Evolutionary conservation across 1,139 yeast species (phyloP).

Genomic region (Meyerozyma carpophila): DNA sequence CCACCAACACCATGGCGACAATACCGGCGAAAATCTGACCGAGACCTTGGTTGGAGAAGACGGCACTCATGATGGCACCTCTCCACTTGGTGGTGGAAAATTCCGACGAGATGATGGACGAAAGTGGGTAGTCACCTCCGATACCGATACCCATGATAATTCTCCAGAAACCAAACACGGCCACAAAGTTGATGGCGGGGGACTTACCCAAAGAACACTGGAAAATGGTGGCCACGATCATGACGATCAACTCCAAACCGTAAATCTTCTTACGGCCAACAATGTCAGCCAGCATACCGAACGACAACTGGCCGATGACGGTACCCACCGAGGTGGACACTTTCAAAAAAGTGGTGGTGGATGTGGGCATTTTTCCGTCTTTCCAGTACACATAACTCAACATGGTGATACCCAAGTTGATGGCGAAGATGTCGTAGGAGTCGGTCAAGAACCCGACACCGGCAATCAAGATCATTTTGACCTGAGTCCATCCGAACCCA

Average conservation of each 20-base stretch:
- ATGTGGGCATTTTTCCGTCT: conserved; percentile 51
- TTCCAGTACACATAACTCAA: conserved; percentile 68
- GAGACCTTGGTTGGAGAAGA: conserved; percentile 88
- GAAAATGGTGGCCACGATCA: conserved; percentile 73
- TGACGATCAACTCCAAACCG: conserved; percentile 81
- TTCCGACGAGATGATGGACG: conserved; percentile 87
- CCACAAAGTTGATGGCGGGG: conserved; percentile 66
- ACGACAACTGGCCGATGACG: conserved; percentile 83
- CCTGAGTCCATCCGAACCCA: conserved; percentile 81
- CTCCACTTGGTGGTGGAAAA: conserved; percentile 90
- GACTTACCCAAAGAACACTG: conserved; percentile 70
- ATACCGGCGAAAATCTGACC: conserved; percentile 87
- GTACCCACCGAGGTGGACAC: conserved; percentile 93
- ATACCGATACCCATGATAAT: conserved; percentile 93
- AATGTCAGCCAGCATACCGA: conserved; percentile 80
- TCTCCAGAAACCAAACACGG: conserved; percentile 70
- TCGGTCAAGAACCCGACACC: conserved; percentile 95
- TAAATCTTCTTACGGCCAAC: conserved; percentile 85
- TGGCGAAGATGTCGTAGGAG: conserved; percentile 88
- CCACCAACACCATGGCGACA: conserved; percentile 66
- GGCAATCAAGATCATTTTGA: conserved; percentile 82
- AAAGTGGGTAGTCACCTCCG: conserved; percentile 98
- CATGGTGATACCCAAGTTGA: conserved; percentile 75
- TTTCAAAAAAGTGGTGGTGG: conserved; percentile 69
- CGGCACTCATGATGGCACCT: conserved; percentile 95